Evolutionary conservation across 1,284 basidiomycete species (phyloP), one percentile per base, ranked within the genome.

Genomic region (Moesziomyces globuligerus): DNA sequence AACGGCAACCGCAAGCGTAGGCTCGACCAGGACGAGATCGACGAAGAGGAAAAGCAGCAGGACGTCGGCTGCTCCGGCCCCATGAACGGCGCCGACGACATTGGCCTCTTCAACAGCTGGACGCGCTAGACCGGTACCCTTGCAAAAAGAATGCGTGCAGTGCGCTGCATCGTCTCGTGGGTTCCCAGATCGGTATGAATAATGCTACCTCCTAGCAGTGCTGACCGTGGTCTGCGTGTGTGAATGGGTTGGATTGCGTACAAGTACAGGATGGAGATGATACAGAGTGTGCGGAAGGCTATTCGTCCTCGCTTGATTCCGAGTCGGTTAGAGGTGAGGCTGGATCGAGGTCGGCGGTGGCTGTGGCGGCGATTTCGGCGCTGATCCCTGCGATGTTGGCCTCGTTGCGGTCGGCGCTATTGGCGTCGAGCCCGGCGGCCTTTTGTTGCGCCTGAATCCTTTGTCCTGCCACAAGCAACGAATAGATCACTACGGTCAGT

Each of bases 61-160:
- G 17, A 48, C 17, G 37, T 65, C 13, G 73, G 72, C 23, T 81
- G 79, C 48, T 75, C 72, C 10, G 79, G 80, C 13, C 79, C 80
- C 10, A 77, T 81, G 77, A 80, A 81, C 26, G 80, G 79, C 37
- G 77, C 78, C 2, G 80, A 81, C 41, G 80, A 80, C 40, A 68
- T 80, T 20, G 74, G 75, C 7, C 57, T 78, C 11, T 76, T 67
- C 51, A 78, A 78, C 56, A 62, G 59, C 45, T 78, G 72, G 74
- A 61, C 70, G 34, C 68, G 74, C 32, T 78, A 37, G 20, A n/a
- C n/a, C 10, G 7, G 8, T 43, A 21, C 24, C 23, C 42, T 2
- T 32, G 23, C 38, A n/a, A 20, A 20, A 26, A 20, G 11, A 6
- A n/a, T 25, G n/a, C n/a, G n/a, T n/a, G n/a, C 32, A 29, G 34